Conservation (phyloP, 23 red algal genomes). For the Gracilaria domingensis region DNA sequence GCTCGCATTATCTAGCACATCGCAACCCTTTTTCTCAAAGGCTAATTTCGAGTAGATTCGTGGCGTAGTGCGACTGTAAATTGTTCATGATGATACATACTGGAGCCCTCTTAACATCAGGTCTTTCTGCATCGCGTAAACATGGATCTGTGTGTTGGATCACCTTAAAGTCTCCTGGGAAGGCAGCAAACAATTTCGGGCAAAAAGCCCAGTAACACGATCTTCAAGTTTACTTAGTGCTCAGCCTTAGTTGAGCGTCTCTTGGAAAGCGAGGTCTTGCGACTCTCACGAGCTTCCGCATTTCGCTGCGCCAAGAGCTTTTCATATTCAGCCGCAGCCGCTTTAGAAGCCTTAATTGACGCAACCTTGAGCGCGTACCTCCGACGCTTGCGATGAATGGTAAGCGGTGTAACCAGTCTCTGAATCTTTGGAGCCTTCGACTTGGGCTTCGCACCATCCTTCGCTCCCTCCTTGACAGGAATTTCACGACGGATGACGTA, state of each 20-base stretch:
- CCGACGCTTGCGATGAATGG: slow-evolving; percentile 95
- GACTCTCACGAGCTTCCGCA: slow-evolving; percentile 75
- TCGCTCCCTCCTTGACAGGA: slow-evolving; percentile 76
- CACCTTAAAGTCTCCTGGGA: neutral
- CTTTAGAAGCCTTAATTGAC: slow-evolving; percentile 64
- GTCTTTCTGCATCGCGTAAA: too few relatives aligned
- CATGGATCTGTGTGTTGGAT: too few relatives aligned
- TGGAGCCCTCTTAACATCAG: too few relatives aligned
- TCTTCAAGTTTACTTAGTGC: slow-evolving; percentile 17
- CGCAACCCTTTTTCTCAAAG: too few relatives aligned
- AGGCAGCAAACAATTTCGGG: neutral
- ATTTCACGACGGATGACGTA: slow-evolving; percentile 99
- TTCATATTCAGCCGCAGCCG: slow-evolving; percentile 94
- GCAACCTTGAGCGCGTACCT: slow-evolving; percentile 76
- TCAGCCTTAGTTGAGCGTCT: slow-evolving; percentile 74
- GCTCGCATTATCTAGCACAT: too few relatives aligned
- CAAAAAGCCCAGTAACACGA: neutral
- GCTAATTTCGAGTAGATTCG: too few relatives aligned
- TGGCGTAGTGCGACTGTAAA: too few relatives aligned
- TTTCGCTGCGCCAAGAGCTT: slow-evolving; percentile 88
- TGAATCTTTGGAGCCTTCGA: slow-evolving; percentile 99
- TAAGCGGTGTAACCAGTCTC: slow-evolving; percentile 92
- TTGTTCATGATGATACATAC: too few relatives aligned
- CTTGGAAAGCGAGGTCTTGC: slow-evolving; percentile 73
- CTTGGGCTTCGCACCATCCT: slow-evolving; percentile 94